These are phyloP conservation scores for Rhynchosporium secalis DNA, from an alignment of 2,329 filamentous ascomycete species.

Conservation along the genomic window DNA sequence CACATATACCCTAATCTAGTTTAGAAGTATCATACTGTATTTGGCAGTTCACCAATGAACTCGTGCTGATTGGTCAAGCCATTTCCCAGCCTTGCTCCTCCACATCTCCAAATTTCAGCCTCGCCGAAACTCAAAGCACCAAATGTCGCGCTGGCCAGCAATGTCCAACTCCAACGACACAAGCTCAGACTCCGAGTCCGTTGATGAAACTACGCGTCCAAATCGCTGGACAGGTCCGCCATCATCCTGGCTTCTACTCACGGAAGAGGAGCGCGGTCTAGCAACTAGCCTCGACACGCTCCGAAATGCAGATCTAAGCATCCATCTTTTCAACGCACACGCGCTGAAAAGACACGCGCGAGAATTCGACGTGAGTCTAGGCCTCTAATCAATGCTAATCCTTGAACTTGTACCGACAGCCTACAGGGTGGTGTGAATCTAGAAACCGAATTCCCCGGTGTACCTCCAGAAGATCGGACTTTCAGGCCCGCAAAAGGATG, in stretches of 20 bases:
- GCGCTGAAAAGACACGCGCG: constrained; percentile 57
- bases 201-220: constrained; percentile 47
- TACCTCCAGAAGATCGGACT: constrained; percentile 23
- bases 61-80: background rate
- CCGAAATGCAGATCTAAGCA: constrained; percentile 64
- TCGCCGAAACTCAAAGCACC: background rate
- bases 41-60: too few relatives aligned
- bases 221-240: constrained; percentile 72
- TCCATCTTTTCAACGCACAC: constrained; percentile 80
- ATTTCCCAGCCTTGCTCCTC: constrained; percentile 11
- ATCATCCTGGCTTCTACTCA: constrained; percentile 66
- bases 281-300: constrained; percentile 63
- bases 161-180: constrained; percentile 14
- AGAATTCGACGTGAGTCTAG: constrained; percentile 38
- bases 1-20: too few relatives aligned
- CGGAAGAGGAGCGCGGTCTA: constrained; percentile 61
- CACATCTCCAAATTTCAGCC: constrained; percentile 8
- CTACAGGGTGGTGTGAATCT: constrained; percentile 4
- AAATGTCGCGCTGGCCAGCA: constrained; percentile 5
- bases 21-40: too few relatives aligned
- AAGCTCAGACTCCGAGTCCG: constrained; percentile 46
- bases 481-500: constrained; percentile 62
- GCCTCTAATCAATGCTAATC: constrained; percentile 38
- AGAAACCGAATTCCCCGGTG: constrained; percentile 26
- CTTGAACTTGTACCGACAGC: background rate